Evolutionary conservation across 352 stramenopile species (phyloP).

Genomic region (Phytopythium delawarense): DNA sequence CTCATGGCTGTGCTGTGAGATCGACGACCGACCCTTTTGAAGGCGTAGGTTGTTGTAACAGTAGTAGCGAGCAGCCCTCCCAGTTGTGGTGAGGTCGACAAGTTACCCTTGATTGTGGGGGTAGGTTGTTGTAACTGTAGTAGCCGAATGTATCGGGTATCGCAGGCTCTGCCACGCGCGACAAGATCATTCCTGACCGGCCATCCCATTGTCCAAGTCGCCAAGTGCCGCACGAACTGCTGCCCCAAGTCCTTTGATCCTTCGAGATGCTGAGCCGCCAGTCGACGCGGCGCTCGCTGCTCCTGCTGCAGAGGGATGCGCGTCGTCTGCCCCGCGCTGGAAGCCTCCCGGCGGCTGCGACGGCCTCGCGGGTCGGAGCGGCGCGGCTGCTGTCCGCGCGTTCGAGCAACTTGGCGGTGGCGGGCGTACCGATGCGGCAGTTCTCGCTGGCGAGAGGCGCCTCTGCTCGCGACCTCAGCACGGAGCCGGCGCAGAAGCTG

Average conservation of each 20-base stretch:
- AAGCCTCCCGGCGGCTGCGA: background rate
- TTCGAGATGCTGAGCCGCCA: background rate
- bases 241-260: background rate
- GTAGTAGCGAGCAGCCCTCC: too few species aligned
- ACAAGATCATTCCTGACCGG: background rate
- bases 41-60: too few species aligned
- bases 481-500: slow-evolving; percentile 16
- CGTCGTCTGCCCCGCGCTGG: background rate
- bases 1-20: too few species aligned
- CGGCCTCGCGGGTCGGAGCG: background rate
- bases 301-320: background rate
- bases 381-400: background rate
- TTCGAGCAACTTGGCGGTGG: background rate
- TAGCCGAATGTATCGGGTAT: background rate
- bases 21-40: too few species aligned
- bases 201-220: background rate
- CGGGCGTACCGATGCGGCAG: background rate
- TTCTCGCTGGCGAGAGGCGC: background rate
- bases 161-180: background rate
- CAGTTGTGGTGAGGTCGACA: too few species aligned
- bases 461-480: background rate
- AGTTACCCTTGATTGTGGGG: too few species aligned
- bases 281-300: background rate
- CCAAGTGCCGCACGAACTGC: too few species aligned
- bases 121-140: too few species aligned